Evolutionary conservation across 1,284 basidiomycete species (phyloP), one percentile per base, ranked within the genome.

Genomic region (Sanghuangporus baumii): DNA sequence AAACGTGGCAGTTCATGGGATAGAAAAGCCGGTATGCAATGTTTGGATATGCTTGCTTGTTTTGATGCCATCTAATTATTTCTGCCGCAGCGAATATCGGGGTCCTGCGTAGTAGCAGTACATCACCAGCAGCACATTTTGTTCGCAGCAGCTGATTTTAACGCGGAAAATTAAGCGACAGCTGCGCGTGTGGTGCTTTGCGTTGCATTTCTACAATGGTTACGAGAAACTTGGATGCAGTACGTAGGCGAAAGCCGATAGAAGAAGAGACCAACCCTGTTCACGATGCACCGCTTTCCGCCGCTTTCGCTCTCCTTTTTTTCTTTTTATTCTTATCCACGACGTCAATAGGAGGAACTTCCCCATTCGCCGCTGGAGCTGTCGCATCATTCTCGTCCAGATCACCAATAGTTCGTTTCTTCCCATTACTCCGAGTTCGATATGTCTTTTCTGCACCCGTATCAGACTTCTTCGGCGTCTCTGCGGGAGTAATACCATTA

Each of bases 51-150:
- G 18, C 50, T 8, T n/a, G 4, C 9, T 51, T 6, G 20, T 18
- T 14, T 56, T 4, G 37, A 43, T 43, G 18, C 23, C n/a, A 59
- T 48, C 57, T 48, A 16, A 48, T 37, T 16, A 9, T 59, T n/a
- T 37, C 23, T 8, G 9, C 16, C 34, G 47, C 43, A 65, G 64
- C 55, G 20, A 65, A 65, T 26, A 46, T 65, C 11, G 64, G 60
- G 5, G 51, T 18, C 14, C 26, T 62, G 50, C 60, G 61, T 26
- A 65, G 58, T 23, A 52, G 23, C 23, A 23, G 26, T 52, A 18
- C 23, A 43, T 31, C 56, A 16, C 64, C 64, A 41, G 60, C 64
- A 18, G 20, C 41, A 6, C 18, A 46, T 41, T 65, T 65, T 41
- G 61, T 56, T 16, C 48, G 64, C 20, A 56, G 46, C 20, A 38